phyloP scores from a whole-genome alignment of 495 filamentous ascomycete genomes.

The Podospora fimiseda region DNA sequence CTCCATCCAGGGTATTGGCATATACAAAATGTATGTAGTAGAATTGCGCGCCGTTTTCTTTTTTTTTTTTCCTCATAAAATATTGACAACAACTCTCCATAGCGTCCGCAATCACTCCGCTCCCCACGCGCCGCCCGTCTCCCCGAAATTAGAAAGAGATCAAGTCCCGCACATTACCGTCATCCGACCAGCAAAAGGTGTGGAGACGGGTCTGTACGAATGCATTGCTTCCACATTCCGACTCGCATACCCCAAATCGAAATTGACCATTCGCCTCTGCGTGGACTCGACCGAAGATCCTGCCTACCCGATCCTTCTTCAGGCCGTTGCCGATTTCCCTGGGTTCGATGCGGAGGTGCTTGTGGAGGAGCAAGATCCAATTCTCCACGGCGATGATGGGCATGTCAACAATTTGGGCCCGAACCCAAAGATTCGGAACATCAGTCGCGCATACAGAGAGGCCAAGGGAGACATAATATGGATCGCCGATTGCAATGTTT shows the following conservation, averaged over 20 bases:
- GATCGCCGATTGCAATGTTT: conserved; percentile 96
- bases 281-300: conserved; percentile 72
- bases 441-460: conserved; percentile 93
- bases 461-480: conserved; percentile 87
- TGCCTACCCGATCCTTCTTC: conserved; percentile 64
- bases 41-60: background rate
- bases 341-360: conserved; percentile 66
- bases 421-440: conserved; percentile 96
- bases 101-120: conserved; percentile 48
- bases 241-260: conserved; percentile 71
- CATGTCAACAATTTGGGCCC: conserved; percentile 66
- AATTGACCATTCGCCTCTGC: conserved; percentile 78
- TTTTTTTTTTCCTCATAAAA: background rate
- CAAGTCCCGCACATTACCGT: conserved; percentile 78
- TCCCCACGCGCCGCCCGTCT: conserved; percentile 36
- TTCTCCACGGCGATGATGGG: conserved; percentile 49
- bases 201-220: conserved; percentile 84
- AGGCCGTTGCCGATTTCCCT: conserved; percentile 64
- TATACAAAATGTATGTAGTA: conserved; percentile 46
- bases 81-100: conserved; percentile 13
- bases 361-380: conserved; percentile 84
- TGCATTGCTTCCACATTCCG: conserved; percentile 87
- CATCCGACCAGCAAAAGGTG: conserved; percentile 88
- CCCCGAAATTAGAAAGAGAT: conserved; percentile 35
- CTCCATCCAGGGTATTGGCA: conserved; percentile 45